These are phyloP conservation scores for Trametes punicea DNA, from an alignment of 768 basidiomycete species.

Conservation along the genomic window DNA sequence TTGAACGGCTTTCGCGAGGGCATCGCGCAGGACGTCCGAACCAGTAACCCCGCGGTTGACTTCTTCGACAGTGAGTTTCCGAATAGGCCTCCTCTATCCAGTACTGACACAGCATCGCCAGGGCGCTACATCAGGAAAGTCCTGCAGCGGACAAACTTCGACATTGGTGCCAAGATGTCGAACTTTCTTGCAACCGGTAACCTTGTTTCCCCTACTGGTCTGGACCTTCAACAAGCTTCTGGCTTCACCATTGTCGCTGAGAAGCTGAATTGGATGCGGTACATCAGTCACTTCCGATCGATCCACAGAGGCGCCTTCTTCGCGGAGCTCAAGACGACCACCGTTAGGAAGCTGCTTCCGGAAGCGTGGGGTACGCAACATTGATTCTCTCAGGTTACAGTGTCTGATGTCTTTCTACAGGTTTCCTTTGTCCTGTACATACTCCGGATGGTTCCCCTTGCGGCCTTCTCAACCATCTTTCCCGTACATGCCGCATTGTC, in stretches of 20 bases:
- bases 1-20: conserved; percentile 68
- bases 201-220: conserved; percentile 87
- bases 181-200: conserved; percentile 99
- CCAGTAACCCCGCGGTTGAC: conserved; percentile 72
- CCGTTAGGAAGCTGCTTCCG: conserved; percentile 92
- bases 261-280: conserved; percentile 97
- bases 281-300: conserved; percentile 97
- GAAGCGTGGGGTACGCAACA: conserved; percentile 87
- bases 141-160: conserved; percentile 77
- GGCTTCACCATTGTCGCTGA: conserved; percentile 99
- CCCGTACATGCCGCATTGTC: conserved; percentile 88
- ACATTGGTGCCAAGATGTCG: conserved; percentile 83
- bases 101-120: conserved; percentile 29
- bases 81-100: neutral
- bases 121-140: conserved; percentile 81
- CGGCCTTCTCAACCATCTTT: conserved; percentile 95
- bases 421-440: conserved; percentile 97
- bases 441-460: conserved; percentile 98
- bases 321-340: conserved; percentile 95
- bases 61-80: conserved; percentile 75
- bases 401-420: conserved; percentile 37
- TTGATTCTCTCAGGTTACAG: neutral
- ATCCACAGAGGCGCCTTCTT: conserved; percentile 99
- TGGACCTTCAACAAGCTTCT: conserved; percentile 94
- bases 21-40: conserved; percentile 71